Evolutionary conservation across 2,329 filamentous ascomycete genomes (phyloP), one percentile per base, ranked within the genome.

Genomic region (Dactylonectria macrodidyma): DNA sequence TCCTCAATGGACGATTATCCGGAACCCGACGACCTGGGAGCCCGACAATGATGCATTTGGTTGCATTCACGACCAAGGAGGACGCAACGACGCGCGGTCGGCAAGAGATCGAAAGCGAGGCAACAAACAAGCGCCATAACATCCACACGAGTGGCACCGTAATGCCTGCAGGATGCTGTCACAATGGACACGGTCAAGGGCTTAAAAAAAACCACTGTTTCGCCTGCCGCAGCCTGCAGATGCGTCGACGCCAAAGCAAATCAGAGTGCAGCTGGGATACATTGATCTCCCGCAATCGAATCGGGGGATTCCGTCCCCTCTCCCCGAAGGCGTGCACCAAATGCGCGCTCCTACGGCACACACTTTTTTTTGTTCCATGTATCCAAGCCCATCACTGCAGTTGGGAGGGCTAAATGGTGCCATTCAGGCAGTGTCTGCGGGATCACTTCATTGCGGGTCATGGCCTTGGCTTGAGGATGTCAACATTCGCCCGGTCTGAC

Each of bases 211-310:
- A 62, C 44, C 14, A n/a, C 61, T 65, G 63, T 71, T 68, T 64
- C 67, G 61, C 65, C 22, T 72, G 56, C 58, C 47, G 60, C 70
- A 70, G 64, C 69, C 57, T 74, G 73, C 73, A 68, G 66, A 73
- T 71, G 67, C 58, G 54, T 65, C 62, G 67, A 62, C 60, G 50
- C 59, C 69, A 67, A 73, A 62, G 59, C 65, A 66, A 76, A 76
- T 70, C 69, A 75, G 68, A 48, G 61, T 52, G 60, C 67, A 58
- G 64, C 62, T 65, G n/a, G 57, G 41, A 63, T 62, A 48, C 54
- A 50, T 65, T 74, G 74, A 76, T 76, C 71, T 72, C 65, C 72
- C 68, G 72, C 56, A 67, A 54, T 67, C 71, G 63, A 68, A 76
- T 73, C 68, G 69, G 72, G 61, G 33, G 56, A 66, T 74, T 71